Percentiles rank a stretch among this genome's conserved stretches.
Evolutionary conservation across 2,329 filamentous ascomycete species (phyloP).

Genomic region (Rosellinia necatrix): DNA sequence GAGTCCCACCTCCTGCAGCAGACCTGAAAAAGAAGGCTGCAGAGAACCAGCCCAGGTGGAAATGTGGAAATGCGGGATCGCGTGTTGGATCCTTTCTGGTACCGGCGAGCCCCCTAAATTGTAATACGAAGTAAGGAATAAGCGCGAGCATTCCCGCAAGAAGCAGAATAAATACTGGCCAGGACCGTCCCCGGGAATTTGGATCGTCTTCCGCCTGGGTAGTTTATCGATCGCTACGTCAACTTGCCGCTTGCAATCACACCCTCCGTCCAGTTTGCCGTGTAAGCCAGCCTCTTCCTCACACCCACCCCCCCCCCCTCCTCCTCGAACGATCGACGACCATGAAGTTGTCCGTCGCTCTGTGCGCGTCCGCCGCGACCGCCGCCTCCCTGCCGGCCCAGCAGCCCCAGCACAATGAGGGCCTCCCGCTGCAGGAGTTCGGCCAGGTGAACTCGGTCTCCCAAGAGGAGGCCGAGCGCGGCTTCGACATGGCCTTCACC

Average conservation of each 20-base stretch:
- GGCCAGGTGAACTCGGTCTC: conserved; percentile 23
- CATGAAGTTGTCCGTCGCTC: conserved; percentile 35
- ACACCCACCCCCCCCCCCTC: conserved; percentile 7
- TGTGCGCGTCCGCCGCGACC: conserved; percentile 35
- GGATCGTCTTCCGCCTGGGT: conserved; percentile 21
- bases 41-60: conserved; percentile 2
- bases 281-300: conserved; percentile 15
- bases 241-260: conserved; percentile 17
- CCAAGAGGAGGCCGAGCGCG: conserved; percentile 23
- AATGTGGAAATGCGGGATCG: conserved; percentile 26
- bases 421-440: conserved; percentile 25
- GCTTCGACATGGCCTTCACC: conserved; percentile 13
- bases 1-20: conserved; percentile 17
- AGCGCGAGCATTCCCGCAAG: conserved; percentile 14
- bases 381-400: conserved; percentile 31
- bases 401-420: conserved; percentile 15
- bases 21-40: conserved; percentile 20
- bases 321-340: conserved; percentile 21
- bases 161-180: conserved; percentile 25
- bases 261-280: conserved; percentile 3
- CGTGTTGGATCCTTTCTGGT: conserved; percentile 16
- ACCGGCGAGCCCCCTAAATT: conserved; percentile 18
- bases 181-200: conserved; percentile 16
- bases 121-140: conserved; percentile 16
- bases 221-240: conserved; percentile 20